A percentile compares a stretch with the other conserved stretches of the same genome.
Conservation (phyloP, 1,139 yeast species). For the Suhomyces chickasaworum region DNA sequence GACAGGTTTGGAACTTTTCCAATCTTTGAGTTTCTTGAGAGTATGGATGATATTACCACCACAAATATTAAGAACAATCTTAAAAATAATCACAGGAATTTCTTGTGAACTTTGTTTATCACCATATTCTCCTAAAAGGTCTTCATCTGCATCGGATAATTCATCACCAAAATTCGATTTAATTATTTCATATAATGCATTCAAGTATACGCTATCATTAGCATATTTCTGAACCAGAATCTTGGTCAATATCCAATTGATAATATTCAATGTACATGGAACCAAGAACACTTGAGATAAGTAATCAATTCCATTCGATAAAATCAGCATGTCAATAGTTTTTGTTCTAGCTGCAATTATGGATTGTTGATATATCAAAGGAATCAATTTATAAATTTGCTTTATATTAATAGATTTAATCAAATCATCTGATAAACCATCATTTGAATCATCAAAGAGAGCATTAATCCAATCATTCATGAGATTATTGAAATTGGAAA, state of each 20-base stretch:
- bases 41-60: constrained; percentile 24
- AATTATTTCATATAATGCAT: constrained; percentile 27
- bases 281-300: constrained; percentile 45
- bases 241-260: constrained; percentile 31
- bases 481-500: constrained; percentile 46
- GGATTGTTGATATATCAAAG: constrained; percentile 74
- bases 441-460: constrained; percentile 68
- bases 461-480: constrained; percentile 80
- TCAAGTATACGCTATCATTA: constrained; percentile 16
- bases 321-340: constrained; percentile 40
- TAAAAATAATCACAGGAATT: constrained; percentile 27
- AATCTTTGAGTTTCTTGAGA: constrained; percentile 19
- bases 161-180: constrained; percentile 24
- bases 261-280: constrained; percentile 41
- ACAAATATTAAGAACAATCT: constrained; percentile 27
- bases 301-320: constrained; percentile 48
- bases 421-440: constrained; percentile 84
- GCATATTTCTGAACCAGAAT: constrained; percentile 12
- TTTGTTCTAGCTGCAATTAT: constrained; percentile 61
- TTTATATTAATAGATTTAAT: constrained; percentile 66
- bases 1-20: constrained; percentile 19
- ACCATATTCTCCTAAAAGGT: constrained; percentile 10
- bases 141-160: constrained; percentile 13
- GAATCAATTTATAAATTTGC: constrained; percentile 69
- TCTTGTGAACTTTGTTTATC: constrained; percentile 15